These are phyloP conservation scores for Salix dunnii DNA, from an alignment of 345 rosid species.

Conservation along the genomic window DNA sequence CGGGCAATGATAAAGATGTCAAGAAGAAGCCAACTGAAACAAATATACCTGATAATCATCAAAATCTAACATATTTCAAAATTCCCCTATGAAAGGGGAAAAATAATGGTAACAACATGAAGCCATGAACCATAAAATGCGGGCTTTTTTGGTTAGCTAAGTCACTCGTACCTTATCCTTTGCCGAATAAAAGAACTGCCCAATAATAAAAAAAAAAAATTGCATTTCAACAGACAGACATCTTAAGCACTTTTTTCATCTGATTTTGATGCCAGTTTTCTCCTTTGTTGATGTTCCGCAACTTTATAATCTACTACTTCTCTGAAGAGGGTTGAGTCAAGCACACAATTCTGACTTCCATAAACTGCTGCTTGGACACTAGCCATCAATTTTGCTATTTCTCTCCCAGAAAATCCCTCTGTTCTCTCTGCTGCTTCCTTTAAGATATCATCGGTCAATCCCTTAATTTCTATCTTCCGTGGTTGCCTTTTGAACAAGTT, in stretches of 20 bases:
- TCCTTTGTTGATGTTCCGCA: conserved; percentile 89
- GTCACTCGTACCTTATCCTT: background rate
- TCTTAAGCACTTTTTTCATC: conserved; percentile 1
- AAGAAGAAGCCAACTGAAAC: background rate
- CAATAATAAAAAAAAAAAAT: background rate
- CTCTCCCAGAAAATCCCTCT: conserved; percentile 85
- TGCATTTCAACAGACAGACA: background rate
- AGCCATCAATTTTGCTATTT: conserved; percentile 90
- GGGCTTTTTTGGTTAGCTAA: background rate
- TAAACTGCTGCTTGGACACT: conserved; percentile 91
- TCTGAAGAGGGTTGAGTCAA: conserved; percentile 65
- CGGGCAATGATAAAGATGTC: background rate
- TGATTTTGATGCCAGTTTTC: conserved; percentile 48
- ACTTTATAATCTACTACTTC: conserved; percentile 95
- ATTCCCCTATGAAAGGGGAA: background rate
- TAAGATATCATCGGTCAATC: conserved; percentile 64
- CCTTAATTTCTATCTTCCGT: conserved; percentile 73
- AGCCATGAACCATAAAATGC: background rate
- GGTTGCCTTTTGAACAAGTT: conserved; percentile 51
- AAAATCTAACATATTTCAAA: background rate
- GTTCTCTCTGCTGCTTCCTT: conserved; percentile 85
- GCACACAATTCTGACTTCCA: conserved; percentile 73
- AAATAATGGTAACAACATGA: conserved; percentile 6
- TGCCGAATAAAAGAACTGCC: background rate
- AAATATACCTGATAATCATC: background rate